phyloP scores from a whole-genome alignment of 2,329 filamentous ascomycete species.

The Pezicula carpinea region DNA sequence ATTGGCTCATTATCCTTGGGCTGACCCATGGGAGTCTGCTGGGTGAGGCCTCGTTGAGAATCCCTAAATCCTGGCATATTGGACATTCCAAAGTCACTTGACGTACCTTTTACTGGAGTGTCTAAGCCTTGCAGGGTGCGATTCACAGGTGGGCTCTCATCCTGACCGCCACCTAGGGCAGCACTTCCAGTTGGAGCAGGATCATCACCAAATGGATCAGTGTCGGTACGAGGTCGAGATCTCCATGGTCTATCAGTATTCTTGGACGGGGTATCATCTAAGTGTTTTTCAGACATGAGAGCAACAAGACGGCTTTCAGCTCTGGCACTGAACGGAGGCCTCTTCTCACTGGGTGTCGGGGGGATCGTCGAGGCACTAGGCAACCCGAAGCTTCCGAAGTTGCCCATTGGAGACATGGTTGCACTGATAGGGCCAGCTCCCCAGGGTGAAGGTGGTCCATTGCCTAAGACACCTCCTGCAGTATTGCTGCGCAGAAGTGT shows the following conservation, averaged over 20 bases:
- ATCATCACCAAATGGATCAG: conserved; percentile 69
- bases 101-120: conserved; percentile 35
- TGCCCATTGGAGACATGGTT: conserved; percentile 69
- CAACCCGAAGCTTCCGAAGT: conserved; percentile 87
- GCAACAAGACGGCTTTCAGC: conserved; percentile 84
- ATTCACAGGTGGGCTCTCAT: conserved; percentile 52
- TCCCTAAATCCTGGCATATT: conserved; percentile 55
- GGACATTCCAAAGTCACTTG: conserved; percentile 59
- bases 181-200: conserved; percentile 63
- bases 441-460: conserved; percentile 44
- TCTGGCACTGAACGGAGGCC: conserved; percentile 58
- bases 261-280: conserved; percentile 55
- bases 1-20: conserved; percentile 61
- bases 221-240: conserved; percentile 62
- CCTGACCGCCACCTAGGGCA: conserved; percentile 70
- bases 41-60: conserved; percentile 43
- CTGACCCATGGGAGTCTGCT: conserved; percentile 31
- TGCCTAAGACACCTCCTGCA: conserved; percentile 37
- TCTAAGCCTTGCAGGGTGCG: conserved; percentile 38
- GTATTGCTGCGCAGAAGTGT: conserved; percentile 52
- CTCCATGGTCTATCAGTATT: conserved; percentile 55
- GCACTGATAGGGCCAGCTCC: conserved; percentile 44
- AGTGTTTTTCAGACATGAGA: conserved; percentile 72
- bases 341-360: conserved; percentile 63
- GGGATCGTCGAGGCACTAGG: conserved; percentile 44